Base-by-base conservation (phyloP, 1,139 yeast species). In the Pichia sp. region DNA sequence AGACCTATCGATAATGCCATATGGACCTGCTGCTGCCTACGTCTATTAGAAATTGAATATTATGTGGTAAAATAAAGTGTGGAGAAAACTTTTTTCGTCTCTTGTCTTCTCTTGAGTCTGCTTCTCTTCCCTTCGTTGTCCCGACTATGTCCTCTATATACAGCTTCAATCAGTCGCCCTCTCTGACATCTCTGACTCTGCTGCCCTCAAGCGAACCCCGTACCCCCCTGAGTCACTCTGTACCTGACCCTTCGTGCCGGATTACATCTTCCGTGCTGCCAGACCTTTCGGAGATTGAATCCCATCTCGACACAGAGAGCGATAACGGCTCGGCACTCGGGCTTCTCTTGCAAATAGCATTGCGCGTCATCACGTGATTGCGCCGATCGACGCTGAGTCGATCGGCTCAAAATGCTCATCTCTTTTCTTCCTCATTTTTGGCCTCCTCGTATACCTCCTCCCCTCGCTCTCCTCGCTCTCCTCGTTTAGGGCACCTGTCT, bases 291-390 rank as follows among this genome's bases (percentile, higher is more conserved):
- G 37, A 31, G 37, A 31, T 12, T 31, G 37, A 31, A 31, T 12
- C 6, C 37, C 16, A 13, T 31, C n/a, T 31, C 37, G 18, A n/a
- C 37, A 13, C 6, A 6, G 6, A 13, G 7, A 18, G 37, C 16
- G 37, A 31, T 31, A 31, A 31, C 37, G 16, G n/a, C n/a, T n/a
- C n/a, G n/a, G n/a, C n/a, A n/a, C n/a, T n/a, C n/a, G n/a, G n/a
- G n/a, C n/a, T n/a, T n/a, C n/a, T n/a, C n/a, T n/a, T n/a, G n/a
- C n/a, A 31, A 31, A 31, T 7, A n/a, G 18, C 6, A 13, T 31
- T 40, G 42, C 42, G 42, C 42, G 19, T 18, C 42, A 12, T 16
- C 42, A 40, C 42, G 42, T 40, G 42, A 39, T n/a, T 21, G 42
- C 26, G 42, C 23, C 42, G 42, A 39, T 39, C 42, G 37, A 18